Evolutionary conservation across 345 rosid genomes (phyloP).

Genomic region (Syzygium aromaticum): DNA sequence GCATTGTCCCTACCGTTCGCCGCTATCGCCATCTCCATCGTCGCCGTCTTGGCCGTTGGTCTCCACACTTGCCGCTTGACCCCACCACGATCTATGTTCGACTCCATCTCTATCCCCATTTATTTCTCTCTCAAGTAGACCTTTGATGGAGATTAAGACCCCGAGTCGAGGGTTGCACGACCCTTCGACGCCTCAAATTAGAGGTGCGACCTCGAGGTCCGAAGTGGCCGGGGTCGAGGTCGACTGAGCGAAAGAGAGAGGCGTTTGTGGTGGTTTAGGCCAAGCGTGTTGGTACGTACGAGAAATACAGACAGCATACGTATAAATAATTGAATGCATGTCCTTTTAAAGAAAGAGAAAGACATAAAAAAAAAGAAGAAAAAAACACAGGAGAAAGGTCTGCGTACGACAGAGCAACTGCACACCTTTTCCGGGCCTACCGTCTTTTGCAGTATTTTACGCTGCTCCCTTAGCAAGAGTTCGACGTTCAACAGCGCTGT

Average conservation of each 20-base stretch:
- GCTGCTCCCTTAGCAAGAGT: not conserved
- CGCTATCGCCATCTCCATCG: not conserved
- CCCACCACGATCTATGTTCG: not conserved
- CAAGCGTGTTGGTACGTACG: not conserved
- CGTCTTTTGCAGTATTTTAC: not conserved
- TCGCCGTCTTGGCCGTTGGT: not conserved
- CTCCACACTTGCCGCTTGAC: not conserved
- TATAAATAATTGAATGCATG: not conserved
- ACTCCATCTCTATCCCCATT: not conserved
- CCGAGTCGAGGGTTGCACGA: too few relatives aligned
- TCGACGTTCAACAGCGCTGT: not conserved
- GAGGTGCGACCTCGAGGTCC: not conserved
- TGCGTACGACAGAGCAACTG: not conserved
- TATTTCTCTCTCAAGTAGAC: too few relatives aligned
- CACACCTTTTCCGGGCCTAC: not conserved
- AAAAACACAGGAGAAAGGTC: not conserved
- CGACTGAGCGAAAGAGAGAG: not conserved
- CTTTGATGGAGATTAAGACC: too few relatives aligned
- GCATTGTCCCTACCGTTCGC: not conserved
- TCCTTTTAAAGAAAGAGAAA: not conserved
- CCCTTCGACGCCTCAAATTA: too few relatives aligned
- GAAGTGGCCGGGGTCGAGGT: not conserved
- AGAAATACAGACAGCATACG: not conserved
- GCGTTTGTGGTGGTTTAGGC: not conserved
- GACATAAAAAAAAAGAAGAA: too few relatives aligned